Base-by-base conservation (phyloP, 257 asterid genomes). In the Apocynum venetum region DNA sequence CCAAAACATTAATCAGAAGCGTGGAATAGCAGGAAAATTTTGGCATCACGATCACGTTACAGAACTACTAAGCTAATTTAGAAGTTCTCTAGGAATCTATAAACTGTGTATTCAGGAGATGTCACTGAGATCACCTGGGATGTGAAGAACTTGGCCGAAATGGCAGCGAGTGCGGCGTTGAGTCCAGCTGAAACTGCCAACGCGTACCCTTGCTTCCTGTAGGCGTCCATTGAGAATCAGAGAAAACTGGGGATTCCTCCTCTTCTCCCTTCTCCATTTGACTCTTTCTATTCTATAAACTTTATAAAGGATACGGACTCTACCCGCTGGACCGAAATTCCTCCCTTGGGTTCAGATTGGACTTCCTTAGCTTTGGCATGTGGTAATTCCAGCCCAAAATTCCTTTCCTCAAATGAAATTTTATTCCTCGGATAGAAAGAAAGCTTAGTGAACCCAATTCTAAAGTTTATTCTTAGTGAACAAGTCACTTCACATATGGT, bases 161-260 rank as follows among this genome's bases (percentile, higher is more conserved):
- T 84, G 79, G 98, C 96, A 66, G 98, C 94, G 6, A 93, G 85
- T 70, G 98, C 97, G 41, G 98, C 98, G 86, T 88, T 92, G 78
- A 91, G 36, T 75, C 98, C 98, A 57, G 98, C 98, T 17, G 89
- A 79, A 72, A 90, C 83, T 47, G 98, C 97, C 97, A 96, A 91
- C 2, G 77, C 89, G 77, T 92, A 91, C 1, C 96, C 98, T 78
- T 77, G 88, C 79, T 82, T 89, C 72, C 47, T 80, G 69, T 82
- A 79, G 55, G 74, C 80, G 76, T 79, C 88, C 96, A 87, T 91
- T 43, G 77, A 73, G 81, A 85, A 36, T 3, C 14, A 1, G 31
- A 55, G 4, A 55, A 8, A 55, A 55, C 31, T 2, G 61, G 19
- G 2, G 56, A 12, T 12, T 51, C 14, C 56, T 1, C 56, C 9